phyloP scores from a whole-genome alignment of 148 eudicot genomes.

The Limonium bicolor region DNA sequence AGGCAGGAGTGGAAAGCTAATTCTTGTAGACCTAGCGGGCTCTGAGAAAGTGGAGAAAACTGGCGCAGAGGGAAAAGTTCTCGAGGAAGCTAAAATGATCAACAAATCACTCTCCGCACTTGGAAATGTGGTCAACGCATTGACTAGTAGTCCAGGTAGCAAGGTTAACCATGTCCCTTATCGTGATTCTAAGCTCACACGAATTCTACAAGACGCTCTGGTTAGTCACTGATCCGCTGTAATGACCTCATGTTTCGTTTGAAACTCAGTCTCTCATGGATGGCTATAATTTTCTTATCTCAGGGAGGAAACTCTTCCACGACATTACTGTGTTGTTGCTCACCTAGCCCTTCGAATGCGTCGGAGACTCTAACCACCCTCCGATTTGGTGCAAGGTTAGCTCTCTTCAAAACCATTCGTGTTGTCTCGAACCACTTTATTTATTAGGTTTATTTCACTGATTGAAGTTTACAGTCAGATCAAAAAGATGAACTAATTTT shows the following conservation, averaged over 20 bases:
- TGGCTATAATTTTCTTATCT: conserved; percentile 6
- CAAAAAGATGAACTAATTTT: too few relatives aligned
- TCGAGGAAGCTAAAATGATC: conserved; percentile 89
- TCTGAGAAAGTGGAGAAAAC: conserved; percentile 90
- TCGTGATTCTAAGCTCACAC: conserved; percentile 90
- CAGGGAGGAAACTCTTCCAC: conserved; percentile 86
- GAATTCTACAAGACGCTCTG: conserved; percentile 79
- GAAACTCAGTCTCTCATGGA: neutral
- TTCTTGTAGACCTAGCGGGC: conserved; percentile 91
- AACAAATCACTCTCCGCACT: conserved; percentile 84
- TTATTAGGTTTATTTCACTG: too few relatives aligned
- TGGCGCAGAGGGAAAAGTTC: conserved; percentile 78
- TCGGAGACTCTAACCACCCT: conserved; percentile 76
- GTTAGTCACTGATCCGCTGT: conserved; percentile 26
- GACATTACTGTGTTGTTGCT: conserved; percentile 83
- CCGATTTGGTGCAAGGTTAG: conserved; percentile 78
- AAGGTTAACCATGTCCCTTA: conserved; percentile 62
- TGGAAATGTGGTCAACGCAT: conserved; percentile 86
- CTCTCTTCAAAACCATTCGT: too few relatives aligned
- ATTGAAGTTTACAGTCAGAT: too few relatives aligned
- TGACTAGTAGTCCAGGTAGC: conserved; percentile 41
- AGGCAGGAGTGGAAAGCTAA: conserved; percentile 44
- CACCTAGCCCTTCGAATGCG: conserved; percentile 56
- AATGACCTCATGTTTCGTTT: neutral
- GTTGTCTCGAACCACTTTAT: too few relatives aligned